Evolutionary conservation across 2,329 filamentous ascomycete genomes (phyloP).

Genomic region (Teratosphaeria gauchensis): DNA sequence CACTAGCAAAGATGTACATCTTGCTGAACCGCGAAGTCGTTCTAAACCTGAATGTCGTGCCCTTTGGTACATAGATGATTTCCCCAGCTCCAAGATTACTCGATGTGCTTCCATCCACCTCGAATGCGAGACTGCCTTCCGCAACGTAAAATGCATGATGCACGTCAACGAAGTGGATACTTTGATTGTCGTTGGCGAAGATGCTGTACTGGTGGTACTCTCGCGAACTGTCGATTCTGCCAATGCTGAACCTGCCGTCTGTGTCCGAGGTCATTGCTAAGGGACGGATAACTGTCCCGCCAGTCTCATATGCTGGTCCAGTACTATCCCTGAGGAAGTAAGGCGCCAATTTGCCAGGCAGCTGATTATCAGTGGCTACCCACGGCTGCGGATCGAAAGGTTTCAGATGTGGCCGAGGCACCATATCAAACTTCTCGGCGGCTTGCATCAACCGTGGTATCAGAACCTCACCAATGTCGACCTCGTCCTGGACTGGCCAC

Average conservation of each 20-base stretch:
- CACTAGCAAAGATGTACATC: constrained; percentile 41
- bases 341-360: constrained; percentile 31
- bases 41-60: constrained; percentile 35
- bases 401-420: constrained; percentile 41
- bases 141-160: constrained; percentile 45
- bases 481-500: constrained; percentile 43
- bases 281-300: constrained; percentile 39
- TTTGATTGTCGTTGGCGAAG: constrained; percentile 21
- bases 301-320: constrained; percentile 38
- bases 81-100: constrained; percentile 37
- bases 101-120: constrained; percentile 27
- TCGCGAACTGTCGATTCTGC: constrained; percentile 40
- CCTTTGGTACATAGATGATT: constrained; percentile 40
- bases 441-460: constrained; percentile 49
- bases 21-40: constrained; percentile 41
- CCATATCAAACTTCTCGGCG: constrained; percentile 46
- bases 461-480: constrained; percentile 41
- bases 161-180: constrained; percentile 36
- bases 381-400: constrained; percentile 37
- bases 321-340: constrained; percentile 46
- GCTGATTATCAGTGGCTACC: constrained; percentile 30
- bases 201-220: constrained; percentile 27
- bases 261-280: constrained; percentile 42
- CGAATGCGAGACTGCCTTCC: constrained; percentile 38
- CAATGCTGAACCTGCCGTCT: constrained; percentile 43